Evolutionary conservation across 345 rosid genomes (phyloP).

Genomic region (Eucalyptus polybractea): DNA sequence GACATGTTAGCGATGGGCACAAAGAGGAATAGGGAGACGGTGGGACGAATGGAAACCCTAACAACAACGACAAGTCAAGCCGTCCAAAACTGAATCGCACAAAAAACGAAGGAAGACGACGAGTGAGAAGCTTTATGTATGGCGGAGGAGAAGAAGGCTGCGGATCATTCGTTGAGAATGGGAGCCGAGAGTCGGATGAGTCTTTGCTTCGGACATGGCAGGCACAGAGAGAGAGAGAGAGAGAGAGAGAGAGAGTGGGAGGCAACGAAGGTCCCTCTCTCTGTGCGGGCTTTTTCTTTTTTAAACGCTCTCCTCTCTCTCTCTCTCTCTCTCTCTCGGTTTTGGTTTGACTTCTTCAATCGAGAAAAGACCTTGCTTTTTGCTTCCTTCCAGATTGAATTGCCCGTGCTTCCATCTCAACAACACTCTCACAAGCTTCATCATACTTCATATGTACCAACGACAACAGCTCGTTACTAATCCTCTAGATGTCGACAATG

Average conservation of each 20-base stretch:
- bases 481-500: not conserved
- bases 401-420: not conserved
- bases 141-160: not conserved
- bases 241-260: not conserved
- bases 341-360: not conserved
- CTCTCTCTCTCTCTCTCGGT: not conserved
- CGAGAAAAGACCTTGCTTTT: not conserved
- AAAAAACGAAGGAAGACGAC: not conserved
- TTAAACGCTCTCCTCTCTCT: not conserved
- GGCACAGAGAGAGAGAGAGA: not conserved
- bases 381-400: not conserved
- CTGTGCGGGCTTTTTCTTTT: not conserved
- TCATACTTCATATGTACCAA: not conserved
- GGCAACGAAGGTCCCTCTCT: not conserved
- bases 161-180: not conserved
- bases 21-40: not conserved
- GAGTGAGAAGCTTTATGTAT: not conserved
- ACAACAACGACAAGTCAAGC: not conserved
- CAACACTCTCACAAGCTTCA: not conserved
- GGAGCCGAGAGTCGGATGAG: not conserved
- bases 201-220: not conserved
- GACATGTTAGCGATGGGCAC: constrained; percentile 11
- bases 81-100: not conserved
- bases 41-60: not conserved
- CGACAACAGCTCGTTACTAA: not conserved